Percentiles rank a stretch among this genome's conserved stretches.
phyloP scores from a whole-genome alignment of 208 protist species.

The Crithidia bombi region DNA sequence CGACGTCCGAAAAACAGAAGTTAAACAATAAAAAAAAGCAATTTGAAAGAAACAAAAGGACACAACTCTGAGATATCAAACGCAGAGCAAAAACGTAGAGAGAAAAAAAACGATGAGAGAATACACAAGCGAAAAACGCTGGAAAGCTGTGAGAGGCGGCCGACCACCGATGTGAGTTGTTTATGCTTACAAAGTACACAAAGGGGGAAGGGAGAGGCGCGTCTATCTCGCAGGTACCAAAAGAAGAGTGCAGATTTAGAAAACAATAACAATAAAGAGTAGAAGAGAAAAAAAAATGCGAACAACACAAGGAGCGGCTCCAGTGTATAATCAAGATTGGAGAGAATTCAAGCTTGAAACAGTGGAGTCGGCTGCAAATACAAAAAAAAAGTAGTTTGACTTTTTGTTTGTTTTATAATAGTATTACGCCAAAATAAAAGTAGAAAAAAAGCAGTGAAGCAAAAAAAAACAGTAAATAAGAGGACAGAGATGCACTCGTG shows the following conservation, averaged over 20 bases:
- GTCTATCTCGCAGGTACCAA: not conserved
- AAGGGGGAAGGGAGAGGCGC: too few relatives aligned
- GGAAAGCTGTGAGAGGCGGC: too few relatives aligned
- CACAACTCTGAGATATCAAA: not conserved
- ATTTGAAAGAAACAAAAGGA: conserved; percentile 3
- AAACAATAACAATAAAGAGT: not conserved
- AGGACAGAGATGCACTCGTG: too few relatives aligned
- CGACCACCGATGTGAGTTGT: too few relatives aligned
- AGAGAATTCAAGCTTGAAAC: not conserved
- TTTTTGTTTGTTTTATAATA: not conserved
- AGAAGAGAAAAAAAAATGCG: not conserved
- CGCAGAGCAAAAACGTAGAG: not conserved
- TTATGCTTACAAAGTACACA: too few relatives aligned
- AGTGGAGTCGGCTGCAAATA: not conserved
- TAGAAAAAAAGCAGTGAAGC: too few relatives aligned
- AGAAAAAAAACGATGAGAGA: conserved; percentile 8
- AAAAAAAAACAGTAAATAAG: too few relatives aligned
- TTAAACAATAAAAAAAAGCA: not conserved
- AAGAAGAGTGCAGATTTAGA: not conserved
- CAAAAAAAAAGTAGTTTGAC: not conserved
- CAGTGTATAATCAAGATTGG: not conserved
- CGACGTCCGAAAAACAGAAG: not conserved
- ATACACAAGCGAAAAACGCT: too few relatives aligned
- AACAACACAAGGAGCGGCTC: conserved; percentile 3
- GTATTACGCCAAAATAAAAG: too few relatives aligned